Conservation (phyloP, 1,284 basidiomycete species). For the Pseudozyma hubeiensis region DNA sequence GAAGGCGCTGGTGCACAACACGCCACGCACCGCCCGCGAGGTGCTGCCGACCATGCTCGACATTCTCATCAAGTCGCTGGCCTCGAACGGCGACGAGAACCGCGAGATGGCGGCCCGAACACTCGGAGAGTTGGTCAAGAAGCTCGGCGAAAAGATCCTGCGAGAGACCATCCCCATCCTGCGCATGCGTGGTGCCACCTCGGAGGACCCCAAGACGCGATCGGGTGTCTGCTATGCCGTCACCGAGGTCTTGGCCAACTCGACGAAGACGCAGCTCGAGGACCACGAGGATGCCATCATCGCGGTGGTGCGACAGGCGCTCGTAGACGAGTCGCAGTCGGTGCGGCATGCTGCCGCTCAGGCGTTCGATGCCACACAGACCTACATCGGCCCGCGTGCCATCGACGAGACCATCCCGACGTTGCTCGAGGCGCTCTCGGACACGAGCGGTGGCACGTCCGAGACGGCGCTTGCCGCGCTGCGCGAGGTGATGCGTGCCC, state of each 20-base stretch:
- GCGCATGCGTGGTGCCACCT: conserved; percentile 74
- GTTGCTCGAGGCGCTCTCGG: conserved; percentile 82
- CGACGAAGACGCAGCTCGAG: conserved; percentile 85
- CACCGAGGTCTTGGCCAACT: conserved; percentile 89
- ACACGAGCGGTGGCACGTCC: conserved; percentile 75
- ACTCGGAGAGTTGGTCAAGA: conserved; percentile 83
- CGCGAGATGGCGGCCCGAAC: conserved; percentile 78
- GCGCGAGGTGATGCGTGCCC: conserved; percentile 77
- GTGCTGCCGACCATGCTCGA: conserved; percentile 79
- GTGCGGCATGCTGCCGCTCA: conserved; percentile 93
- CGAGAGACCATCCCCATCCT: conserved; percentile 85
- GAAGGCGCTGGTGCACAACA: conserved; percentile 93
- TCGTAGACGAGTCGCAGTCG: conserved; percentile 86
- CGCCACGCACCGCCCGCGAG: conserved; percentile 80
- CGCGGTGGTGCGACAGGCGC: conserved; percentile 77
- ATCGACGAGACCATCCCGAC: conserved; percentile 98
- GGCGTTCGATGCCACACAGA: conserved; percentile 93
- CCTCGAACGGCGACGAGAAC: conserved; percentile 83
- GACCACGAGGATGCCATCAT: conserved; percentile 92
- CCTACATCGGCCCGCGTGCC: conserved; percentile 86
- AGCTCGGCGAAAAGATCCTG: conserved; percentile 93
- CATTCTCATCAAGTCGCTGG: conserved; percentile 79
- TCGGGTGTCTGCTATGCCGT: conserved; percentile 90
- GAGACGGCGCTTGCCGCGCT: conserved; percentile 92
- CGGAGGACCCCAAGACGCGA: conserved; percentile 79